These are phyloP conservation scores for Rhamnella rubrinervis DNA, from an alignment of 331 rosid species.

Conservation along the genomic window DNA sequence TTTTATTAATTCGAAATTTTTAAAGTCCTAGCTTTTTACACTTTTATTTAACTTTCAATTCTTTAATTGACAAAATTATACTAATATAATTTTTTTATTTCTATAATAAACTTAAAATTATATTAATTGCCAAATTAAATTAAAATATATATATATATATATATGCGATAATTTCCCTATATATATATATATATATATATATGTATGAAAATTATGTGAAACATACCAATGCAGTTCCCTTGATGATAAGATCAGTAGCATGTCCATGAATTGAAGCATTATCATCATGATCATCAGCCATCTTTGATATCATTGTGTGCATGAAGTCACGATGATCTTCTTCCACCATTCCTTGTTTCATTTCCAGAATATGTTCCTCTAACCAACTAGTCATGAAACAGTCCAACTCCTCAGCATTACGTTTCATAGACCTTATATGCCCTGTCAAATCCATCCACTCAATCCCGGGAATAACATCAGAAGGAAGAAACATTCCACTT, in stretches of 20 bases:
- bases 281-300: slow-evolving; percentile 1
- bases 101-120: too few relatives aligned
- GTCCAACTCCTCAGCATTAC: slow-evolving; percentile 24
- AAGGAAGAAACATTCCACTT: background rate
- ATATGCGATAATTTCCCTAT: too few relatives aligned
- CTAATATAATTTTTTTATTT: too few relatives aligned
- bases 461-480: background rate
- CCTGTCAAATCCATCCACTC: background rate
- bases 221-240: slow-evolving; percentile 35
- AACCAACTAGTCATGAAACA: slow-evolving; percentile 3
- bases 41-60: too few relatives aligned
- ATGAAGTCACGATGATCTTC: slow-evolving; percentile 9
- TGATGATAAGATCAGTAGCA: slow-evolving; percentile 26
- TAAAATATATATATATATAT: too few relatives aligned
- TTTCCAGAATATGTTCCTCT: slow-evolving; percentile 10
- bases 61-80: too few relatives aligned
- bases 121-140: too few relatives aligned
- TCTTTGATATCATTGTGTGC: slow-evolving; percentile 13
- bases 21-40: too few relatives aligned
- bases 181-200: too few relatives aligned
- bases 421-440: slow-evolving; percentile 5
- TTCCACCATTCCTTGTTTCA: background rate
- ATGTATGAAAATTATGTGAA: background rate
- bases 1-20: too few relatives aligned
- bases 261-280: background rate